Conservation (phyloP, 768 basidiomycete species). For the Cystobasidium onofrii region DNA sequence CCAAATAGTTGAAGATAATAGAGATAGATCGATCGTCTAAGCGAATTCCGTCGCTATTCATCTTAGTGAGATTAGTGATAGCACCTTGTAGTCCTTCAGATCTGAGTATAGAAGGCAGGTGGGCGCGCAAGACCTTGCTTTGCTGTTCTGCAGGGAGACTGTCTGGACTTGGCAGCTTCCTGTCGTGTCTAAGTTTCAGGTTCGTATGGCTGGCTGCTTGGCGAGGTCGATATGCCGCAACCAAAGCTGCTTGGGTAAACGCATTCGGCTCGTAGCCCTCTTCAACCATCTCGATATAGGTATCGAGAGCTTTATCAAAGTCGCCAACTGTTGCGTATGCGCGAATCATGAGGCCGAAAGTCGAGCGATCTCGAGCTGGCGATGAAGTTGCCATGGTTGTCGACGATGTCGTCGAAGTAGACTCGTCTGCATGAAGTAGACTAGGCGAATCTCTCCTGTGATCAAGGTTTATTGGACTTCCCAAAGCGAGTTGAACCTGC, state of each 20-base stretch:
- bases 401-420: neutral
- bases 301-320: conserved; percentile 2
- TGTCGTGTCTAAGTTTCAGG: too few species aligned
- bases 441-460: neutral
- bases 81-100: neutral
- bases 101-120: neutral
- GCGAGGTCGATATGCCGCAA: neutral
- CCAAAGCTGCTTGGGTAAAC: neutral
- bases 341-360: neutral
- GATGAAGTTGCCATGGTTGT: neutral
- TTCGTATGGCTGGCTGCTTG: too few species aligned
- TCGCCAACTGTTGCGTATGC: neutral
- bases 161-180: too few species aligned
- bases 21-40: neutral
- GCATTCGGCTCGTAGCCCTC: neutral
- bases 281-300: neutral
- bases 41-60: neutral
- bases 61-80: neutral
- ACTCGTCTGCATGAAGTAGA: neutral
- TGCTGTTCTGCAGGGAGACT: neutral
- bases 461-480: neutral
- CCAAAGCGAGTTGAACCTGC: neutral
- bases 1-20: neutral
- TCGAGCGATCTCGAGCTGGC: neutral
- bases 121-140: neutral